Base-by-base conservation (phyloP, 2,329 filamentous ascomycete species). In the Emergomyces pasteurianus region DNA sequence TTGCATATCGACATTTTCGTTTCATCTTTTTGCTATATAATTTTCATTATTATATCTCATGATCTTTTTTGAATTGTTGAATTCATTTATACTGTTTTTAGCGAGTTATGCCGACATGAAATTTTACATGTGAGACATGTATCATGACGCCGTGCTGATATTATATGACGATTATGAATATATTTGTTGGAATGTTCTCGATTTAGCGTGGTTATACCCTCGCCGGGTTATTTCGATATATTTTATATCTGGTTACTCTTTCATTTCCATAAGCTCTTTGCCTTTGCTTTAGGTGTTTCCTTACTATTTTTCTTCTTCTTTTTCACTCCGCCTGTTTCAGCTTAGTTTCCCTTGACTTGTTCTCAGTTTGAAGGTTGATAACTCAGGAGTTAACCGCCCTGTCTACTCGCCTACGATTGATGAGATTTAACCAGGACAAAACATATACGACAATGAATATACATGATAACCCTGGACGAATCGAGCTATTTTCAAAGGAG, bases 81-180 rank as follows among this genome's bases (percentile, higher is more conserved):
- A 7, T 50, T 52, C 47, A 23, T 46, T 58, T 43, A 5, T 57
- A 18, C 26, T 58, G 9, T 57, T 43, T 57, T 34, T 43, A 57
- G 54, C 54, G 52, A 8, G 43, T 50, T 50, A 56, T 47, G 49
- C 28, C 8, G n/a, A 54, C 21, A 46, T 56, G 31, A 49, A 26
- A 53, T 23, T 36, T 54, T 59, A 34, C 28, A 6, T 53, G 49
- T 55, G 36, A 34, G 53, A 55, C 36, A 55, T 55, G 34, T 55
- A 55, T 55, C 53, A 55, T 40, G n/a, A 38, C 34, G 21, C 36
- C 14, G 16, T 23, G 40, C 28, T 43, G 36, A 57, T 46, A 57
- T 57, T 38, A 57, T 26, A 57, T 57, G 40, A 57, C 34, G 38
- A 57, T 46, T 43, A 57, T n/a, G 54, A 57, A 34, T 40, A n/a